Conservation (phyloP, 1,139 yeast genomes). For the Suhomyces coccinellae region DNA sequence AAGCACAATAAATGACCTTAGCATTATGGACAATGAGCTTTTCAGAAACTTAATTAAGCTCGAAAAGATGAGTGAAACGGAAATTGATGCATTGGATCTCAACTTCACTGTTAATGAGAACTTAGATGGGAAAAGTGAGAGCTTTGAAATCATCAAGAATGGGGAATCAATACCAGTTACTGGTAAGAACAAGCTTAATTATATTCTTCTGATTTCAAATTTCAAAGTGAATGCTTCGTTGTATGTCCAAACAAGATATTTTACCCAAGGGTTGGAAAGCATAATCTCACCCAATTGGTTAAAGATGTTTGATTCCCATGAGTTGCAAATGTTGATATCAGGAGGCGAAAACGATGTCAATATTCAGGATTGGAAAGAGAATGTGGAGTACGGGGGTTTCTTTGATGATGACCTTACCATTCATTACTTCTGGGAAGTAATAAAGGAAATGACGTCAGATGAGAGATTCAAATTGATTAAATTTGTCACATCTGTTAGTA, state of each 20-base stretch:
- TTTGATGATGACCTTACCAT: slow-evolving; percentile 57
- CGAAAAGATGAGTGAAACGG: slow-evolving; percentile 54
- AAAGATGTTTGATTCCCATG: slow-evolving; percentile 78
- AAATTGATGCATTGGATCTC: slow-evolving; percentile 59
- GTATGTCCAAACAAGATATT: slow-evolving; percentile 58
- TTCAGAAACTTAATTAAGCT: slow-evolving; percentile 67
- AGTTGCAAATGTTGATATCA: slow-evolving; percentile 80
- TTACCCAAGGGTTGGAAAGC: slow-evolving; percentile 69
- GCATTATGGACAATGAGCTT: slow-evolving; percentile 66
- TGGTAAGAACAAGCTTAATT: slow-evolving; percentile 63
- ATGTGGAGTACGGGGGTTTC: slow-evolving; percentile 73
- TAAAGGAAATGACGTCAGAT: slow-evolving; percentile 62
- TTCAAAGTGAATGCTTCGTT: slow-evolving; percentile 71
- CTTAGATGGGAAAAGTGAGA: slow-evolving; percentile 36
- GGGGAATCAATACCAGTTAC: slow-evolving; percentile 62
- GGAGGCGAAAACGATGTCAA: slow-evolving; percentile 74
- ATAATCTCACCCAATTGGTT: slow-evolving; percentile 76
- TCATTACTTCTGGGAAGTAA: slow-evolving; percentile 69
- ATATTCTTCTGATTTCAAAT: slow-evolving; percentile 75
- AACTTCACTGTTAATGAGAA: slow-evolving; percentile 61
- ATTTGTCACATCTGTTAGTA: slow-evolving; percentile 88
- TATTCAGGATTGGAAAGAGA: slow-evolving; percentile 61
- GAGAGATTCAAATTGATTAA: slow-evolving; percentile 67
- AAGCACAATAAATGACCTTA: slow-evolving; percentile 76
- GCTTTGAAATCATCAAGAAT: slow-evolving; percentile 59